Base-by-base conservation (phyloP, 495 filamentous ascomycete genomes). In the Aspergillus bertholletiae region DNA sequence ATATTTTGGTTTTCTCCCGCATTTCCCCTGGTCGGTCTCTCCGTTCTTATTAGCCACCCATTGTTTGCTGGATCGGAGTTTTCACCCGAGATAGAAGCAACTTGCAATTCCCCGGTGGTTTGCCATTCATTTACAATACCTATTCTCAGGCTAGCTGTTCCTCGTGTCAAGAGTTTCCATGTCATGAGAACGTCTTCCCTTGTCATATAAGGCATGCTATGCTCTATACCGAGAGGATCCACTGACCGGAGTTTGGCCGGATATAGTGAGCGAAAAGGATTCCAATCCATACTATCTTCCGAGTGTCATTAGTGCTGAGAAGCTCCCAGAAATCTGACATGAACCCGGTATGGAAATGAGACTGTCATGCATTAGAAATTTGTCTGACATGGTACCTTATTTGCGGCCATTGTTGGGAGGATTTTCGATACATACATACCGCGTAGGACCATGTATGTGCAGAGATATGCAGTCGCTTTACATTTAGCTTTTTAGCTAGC, bases 121-220 rank as follows among this genome's bases (percentile, higher is more conserved):
- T 49, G 53, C 53, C 30, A 24, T 26, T 55, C 24, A 43, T 46
- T 34, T n/a, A 57, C 49, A 48, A 49, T 49, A 26, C 17, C 32
- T 46, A 34, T 22, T 11, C 17, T 46, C 54, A 49, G 61, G 60
- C 49, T 60, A 50, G 44, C 50, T 34, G 41, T 48, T 35, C 48
- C 50, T 54, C 52, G 53, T 51, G 46, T 56, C 49, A 18, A 28
- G 18, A 30, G 53, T 46, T 35, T 30, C 37, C 17, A 45, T 35
- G 24, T 51, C 39, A 35, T 9, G 37, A 39, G 20, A 12, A 24
- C 44, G 18, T 47, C 26, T 18, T 54, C 17, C 32, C 43, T 39
- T 13, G 23, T 48, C 7, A 24, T 47, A 26, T 51, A 22, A 11
- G 46, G 46, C 46, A 13, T 20, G 21, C 13, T 49, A 49, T 34